Base-by-base conservation (phyloP, 345 rosid genomes). In the Turnera subulata region DNA sequence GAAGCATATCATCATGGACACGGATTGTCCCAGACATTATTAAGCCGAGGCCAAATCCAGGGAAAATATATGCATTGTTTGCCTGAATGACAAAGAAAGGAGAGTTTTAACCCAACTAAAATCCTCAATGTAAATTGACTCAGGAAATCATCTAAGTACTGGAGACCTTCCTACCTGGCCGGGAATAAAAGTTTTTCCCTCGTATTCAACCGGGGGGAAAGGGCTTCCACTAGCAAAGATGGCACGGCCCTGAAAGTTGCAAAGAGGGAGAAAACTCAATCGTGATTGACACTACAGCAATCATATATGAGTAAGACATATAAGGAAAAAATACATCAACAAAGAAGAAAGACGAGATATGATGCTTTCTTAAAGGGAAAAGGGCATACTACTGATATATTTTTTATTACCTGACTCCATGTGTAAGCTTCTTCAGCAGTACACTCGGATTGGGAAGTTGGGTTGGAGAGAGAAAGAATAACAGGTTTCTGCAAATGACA, bases 161-260 rank as follows among this genome's bases (percentile, higher is more conserved):
- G 13, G 16, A 25, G 10, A 4, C 11, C 45, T 40, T 60, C 65
- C 49, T 46, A 87, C 98, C 96, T 86, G 96, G 57, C 98, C 98
- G 50, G 96, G 96, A 48, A 78, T 80, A 19, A 65, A 69, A 53
- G 72, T 73, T 63, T 80, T 81, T 59, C 86, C 95, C 48, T 76
- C 81, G 0, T 80, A 80, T 63, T 82, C 89, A 47, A 91, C 84
- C 11, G 98, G 85, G 46, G 78, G 55, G 54, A 91, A 91, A 22
- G 98, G 98, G 73, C 98, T 91, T 63, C 98, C 96, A 59, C 96
- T 88, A 6, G 98, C 95, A 74, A 84, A 91, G 64, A 91, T 84
- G 39, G 87, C 95, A 43, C 89, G 87, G 38, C 98, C 98, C 98
- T 91, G 78, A n/a, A n/a, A n/a, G n/a, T n/a, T n/a, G n/a, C n/a